phyloP scores from a whole-genome alignment of 2,329 filamentous ascomycete species.

The Epichloe hybrida region DNA sequence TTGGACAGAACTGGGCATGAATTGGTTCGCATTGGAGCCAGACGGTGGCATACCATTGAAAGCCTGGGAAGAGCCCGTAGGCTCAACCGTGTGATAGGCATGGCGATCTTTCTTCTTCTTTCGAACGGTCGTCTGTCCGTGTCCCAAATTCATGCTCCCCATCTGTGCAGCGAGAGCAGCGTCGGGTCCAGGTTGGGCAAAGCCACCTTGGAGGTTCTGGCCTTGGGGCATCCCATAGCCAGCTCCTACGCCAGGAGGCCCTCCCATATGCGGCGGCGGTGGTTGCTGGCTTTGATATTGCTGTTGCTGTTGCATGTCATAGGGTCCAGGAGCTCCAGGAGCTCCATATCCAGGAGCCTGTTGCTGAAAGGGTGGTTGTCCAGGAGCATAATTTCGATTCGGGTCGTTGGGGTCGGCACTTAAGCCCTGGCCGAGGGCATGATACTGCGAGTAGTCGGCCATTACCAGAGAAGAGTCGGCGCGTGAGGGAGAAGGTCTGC shows the following conservation, averaged over 20 bases:
- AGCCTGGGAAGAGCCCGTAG: constrained; percentile 51
- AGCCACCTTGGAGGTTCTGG: constrained; percentile 14
- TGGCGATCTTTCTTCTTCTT: constrained; percentile 92
- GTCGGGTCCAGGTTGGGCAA: constrained; percentile 27
- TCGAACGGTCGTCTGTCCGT: constrained; percentile 35
- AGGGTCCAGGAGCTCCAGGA: constrained; percentile 9
- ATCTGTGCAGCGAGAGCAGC: constrained; percentile 55
- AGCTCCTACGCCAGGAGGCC: constrained; percentile 2
- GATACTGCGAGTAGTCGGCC: constrained; percentile 43
- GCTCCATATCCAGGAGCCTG: constrained; percentile 14
- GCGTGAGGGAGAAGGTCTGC: neutral
- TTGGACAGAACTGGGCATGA: constrained; percentile 20
- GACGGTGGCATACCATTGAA: constrained; percentile 55
- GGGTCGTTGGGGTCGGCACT: constrained; percentile 41
- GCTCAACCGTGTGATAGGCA: constrained; percentile 77
- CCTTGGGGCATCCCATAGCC: constrained; percentile 22
- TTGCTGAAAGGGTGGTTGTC: constrained; percentile 43
- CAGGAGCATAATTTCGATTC: constrained; percentile 31
- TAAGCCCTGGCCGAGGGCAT: constrained; percentile 42
- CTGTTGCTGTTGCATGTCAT: constrained; percentile 5
- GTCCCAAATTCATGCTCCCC: constrained; percentile 58
- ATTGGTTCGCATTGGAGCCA: constrained; percentile 33
- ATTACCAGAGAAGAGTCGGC: constrained; percentile 24
- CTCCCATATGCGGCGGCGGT: neutral
- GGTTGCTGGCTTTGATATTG: constrained; percentile 4